Conservation (phyloP, 495 filamentous ascomycete genomes). For the Podospora comata region DNA sequence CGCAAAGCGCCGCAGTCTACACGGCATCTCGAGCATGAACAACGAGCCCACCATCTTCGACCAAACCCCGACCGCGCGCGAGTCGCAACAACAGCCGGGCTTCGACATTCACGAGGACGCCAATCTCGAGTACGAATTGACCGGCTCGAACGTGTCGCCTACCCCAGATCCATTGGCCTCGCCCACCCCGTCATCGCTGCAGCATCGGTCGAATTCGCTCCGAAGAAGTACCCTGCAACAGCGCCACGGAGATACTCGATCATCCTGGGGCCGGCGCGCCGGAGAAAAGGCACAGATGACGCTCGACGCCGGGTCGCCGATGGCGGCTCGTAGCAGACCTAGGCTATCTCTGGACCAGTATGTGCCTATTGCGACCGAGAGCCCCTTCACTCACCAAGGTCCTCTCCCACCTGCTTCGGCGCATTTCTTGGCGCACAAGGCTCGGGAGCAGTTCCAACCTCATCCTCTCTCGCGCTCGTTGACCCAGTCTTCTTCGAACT, state of each 20-base stretch:
- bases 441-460: slow-evolving; percentile 51
- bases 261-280: slow-evolving; percentile 52
- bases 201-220: slow-evolving; percentile 63
- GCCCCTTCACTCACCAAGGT: slow-evolving; percentile 55
- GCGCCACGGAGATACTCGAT: slow-evolving; percentile 60
- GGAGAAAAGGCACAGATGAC: slow-evolving; percentile 44
- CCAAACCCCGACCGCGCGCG: slow-evolving; percentile 31
- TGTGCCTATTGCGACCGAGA: slow-evolving; percentile 55
- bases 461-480: slow-evolving; percentile 84
- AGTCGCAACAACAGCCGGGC: slow-evolving; percentile 22
- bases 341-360: slow-evolving; percentile 77
- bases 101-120: slow-evolving; percentile 48
- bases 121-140: slow-evolving; percentile 45
- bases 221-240: slow-evolving; percentile 86
- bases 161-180: slow-evolving; percentile 33
- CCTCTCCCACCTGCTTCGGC: slow-evolving; percentile 55
- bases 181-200: slow-evolving; percentile 32
- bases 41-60: slow-evolving; percentile 70
- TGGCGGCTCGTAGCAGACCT: slow-evolving; percentile 50
- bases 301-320: slow-evolving; percentile 49
- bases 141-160: slow-evolving; percentile 25
- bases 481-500: slow-evolving; percentile 77
- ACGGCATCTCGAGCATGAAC: slow-evolving; percentile 57
- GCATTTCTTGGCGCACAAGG: slow-evolving; percentile 40
- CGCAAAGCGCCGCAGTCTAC: slow-evolving; percentile 80